These are phyloP conservation scores for Hanseniaspora uvarum DNA, from an alignment of 1,139 yeast genomes.

Conservation along the genomic window DNA sequence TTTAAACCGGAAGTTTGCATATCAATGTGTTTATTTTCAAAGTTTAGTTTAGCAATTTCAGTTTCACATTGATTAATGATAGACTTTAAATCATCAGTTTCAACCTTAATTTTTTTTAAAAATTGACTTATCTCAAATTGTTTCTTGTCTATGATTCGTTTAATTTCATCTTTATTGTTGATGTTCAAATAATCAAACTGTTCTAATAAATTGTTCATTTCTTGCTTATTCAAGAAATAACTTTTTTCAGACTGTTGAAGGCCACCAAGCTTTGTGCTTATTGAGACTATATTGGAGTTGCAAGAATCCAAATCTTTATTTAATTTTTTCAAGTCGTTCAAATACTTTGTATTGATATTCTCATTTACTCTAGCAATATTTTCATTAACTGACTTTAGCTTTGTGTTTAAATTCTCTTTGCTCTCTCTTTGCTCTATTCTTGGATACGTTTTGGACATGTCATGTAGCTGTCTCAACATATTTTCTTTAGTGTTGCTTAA, in stretches of 20 bases:
- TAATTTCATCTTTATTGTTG: conserved; percentile 39
- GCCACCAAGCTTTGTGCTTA: conserved; percentile 50
- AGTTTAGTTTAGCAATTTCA: not conserved
- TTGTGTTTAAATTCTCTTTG: conserved; percentile 18
- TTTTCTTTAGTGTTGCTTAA: not conserved
- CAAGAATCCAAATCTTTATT: conserved; percentile 39
- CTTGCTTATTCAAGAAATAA: conserved; percentile 66
- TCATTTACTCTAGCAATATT: conserved; percentile 57
- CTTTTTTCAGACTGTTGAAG: conserved; percentile 72
- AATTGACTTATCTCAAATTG: conserved; percentile 45
- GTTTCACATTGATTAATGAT: not conserved
- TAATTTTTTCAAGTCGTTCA: conserved; percentile 38
- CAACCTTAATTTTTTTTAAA: conserved; percentile 12
- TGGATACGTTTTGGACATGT: not conserved
- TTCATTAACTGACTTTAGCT: conserved; percentile 72
- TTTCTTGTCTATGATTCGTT: conserved; percentile 43
- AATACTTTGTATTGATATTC: conserved; percentile 37
- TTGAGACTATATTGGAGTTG: conserved; percentile 37
- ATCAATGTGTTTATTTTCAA: not conserved
- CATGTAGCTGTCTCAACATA: not conserved
- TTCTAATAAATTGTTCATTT: conserved; percentile 42
- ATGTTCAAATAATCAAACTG: conserved; percentile 38
- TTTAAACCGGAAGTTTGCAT: not conserved
- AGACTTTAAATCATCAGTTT: not conserved
- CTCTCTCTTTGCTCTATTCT: conserved; percentile 35